These are phyloP conservation scores for Yamadazyma dushanensis DNA, from an alignment of 1,139 yeast species.

Conservation along the genomic window DNA sequence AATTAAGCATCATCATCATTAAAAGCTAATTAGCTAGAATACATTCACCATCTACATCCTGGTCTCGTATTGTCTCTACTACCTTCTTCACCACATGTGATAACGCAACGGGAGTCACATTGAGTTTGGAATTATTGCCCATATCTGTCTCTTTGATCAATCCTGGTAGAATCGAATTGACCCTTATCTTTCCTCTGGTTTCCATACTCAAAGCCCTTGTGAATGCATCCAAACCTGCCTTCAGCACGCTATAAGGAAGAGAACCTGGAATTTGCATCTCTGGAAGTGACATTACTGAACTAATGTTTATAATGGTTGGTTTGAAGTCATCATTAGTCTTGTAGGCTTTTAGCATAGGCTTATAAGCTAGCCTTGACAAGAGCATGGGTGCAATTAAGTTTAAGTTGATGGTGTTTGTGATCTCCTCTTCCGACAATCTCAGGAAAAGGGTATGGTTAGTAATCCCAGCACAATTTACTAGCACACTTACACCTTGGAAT, in stretches of 20 bases:
- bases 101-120: conserved; percentile 19
- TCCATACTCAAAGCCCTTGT: conserved; percentile 66
- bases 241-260: conserved; percentile 74
- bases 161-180: conserved; percentile 74
- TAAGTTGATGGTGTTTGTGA: conserved; percentile 51
- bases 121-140: conserved; percentile 41
- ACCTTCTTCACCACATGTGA: conserved; percentile 30
- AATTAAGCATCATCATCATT: conserved; percentile 2
- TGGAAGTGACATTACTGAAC: conserved; percentile 64
- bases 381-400: conserved; percentile 71
- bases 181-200: conserved; percentile 50
- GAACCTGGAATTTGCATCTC: conserved; percentile 57
- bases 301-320: conserved; percentile 57
- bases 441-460: conserved; percentile 61
- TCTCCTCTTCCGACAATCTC: conserved; percentile 41
- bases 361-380: conserved; percentile 43
- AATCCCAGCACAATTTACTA: conserved; percentile 83
- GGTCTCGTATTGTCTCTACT: conserved; percentile 29
- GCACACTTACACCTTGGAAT: conserved; percentile 29
- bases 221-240: conserved; percentile 74
- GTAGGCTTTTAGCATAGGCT: conserved; percentile 48
- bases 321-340: conserved; percentile 6
- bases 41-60: conserved; percentile 41
- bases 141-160: conserved; percentile 73
- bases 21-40: conserved; percentile 1